Percentiles rank a stretch among this genome's conserved stretches.
phyloP scores from a whole-genome alignment of 352 stramenopile genomes.

The Phytophthora ramorum region DNA sequence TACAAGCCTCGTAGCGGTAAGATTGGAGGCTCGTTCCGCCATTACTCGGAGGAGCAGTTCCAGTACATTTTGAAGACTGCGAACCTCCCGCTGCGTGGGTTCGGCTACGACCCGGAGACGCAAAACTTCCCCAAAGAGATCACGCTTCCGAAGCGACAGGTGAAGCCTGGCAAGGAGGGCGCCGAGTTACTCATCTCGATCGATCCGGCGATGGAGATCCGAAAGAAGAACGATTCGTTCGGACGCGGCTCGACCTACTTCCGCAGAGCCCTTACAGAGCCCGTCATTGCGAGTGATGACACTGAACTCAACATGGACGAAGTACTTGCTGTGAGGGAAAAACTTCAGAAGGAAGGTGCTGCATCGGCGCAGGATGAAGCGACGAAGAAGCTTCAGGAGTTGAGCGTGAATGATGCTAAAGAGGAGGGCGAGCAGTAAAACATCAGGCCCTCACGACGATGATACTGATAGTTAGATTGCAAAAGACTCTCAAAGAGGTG shows the following conservation, averaged over 20 bases:
- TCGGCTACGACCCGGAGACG: slow-evolving; percentile 87
- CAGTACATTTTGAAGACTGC: slow-evolving; percentile 82
- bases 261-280: slow-evolving; percentile 75
- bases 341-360: slow-evolving; percentile 39
- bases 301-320: slow-evolving; percentile 89
- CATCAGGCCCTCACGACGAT: background rate
- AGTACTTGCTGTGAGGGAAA: slow-evolving; percentile 62
- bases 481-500: background rate
- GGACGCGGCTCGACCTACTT: slow-evolving; percentile 85
- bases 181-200: slow-evolving; percentile 71
- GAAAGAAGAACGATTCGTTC: slow-evolving; percentile 81
- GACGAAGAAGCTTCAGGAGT: slow-evolving; percentile 20
- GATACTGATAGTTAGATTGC: slow-evolving; percentile 1
- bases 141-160: slow-evolving; percentile 75
- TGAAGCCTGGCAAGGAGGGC: slow-evolving; percentile 71
- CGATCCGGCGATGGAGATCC: slow-evolving; percentile 70
- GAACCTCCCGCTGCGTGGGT: slow-evolving; percentile 78
- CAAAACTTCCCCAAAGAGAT: slow-evolving; percentile 83
- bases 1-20: slow-evolving; percentile 89
- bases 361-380: slow-evolving; percentile 28
- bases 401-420: slow-evolving; percentile 17
- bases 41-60: slow-evolving; percentile 87
- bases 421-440: slow-evolving; percentile 17
- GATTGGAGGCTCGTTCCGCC: slow-evolving; percentile 84
- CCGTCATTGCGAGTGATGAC: slow-evolving; percentile 81